Percentiles rank a stretch among this genome's conserved stretches.
Conservation (phyloP, 2,329 filamentous ascomycete species). For the Trichoderma koningiopsis region DNA sequence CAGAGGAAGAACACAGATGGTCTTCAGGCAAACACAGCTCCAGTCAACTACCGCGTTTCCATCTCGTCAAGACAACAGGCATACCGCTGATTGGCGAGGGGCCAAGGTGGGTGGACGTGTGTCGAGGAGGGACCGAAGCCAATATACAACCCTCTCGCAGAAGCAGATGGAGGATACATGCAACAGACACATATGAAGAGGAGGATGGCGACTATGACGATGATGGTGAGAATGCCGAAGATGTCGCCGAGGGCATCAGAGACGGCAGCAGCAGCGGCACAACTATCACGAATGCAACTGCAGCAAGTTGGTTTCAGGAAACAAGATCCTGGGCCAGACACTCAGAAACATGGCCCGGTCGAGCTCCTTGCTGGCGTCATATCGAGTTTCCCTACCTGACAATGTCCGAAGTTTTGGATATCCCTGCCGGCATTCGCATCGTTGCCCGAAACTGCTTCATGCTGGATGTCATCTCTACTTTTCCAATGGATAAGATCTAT, state of each 20-base stretch:
- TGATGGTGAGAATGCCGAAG: not conserved
- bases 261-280: not conserved
- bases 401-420: slow-evolving; percentile 49
- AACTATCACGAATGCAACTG: not conserved
- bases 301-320: not conserved
- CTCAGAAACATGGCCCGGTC: slow-evolving; percentile 29
- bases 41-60: slow-evolving; percentile 45
- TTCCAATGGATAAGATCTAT: slow-evolving; percentile 44
- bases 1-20: slow-evolving; percentile 58
- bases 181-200: not conserved
- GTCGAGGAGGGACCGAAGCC: slow-evolving; percentile 46
- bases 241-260: too few species aligned
- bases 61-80: slow-evolving; percentile 51
- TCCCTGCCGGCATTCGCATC: slow-evolving; percentile 47
- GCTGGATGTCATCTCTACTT: slow-evolving; percentile 49
- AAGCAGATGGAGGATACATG: slow-evolving; percentile 1
- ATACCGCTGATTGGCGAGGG: slow-evolving; percentile 56
- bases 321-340: not conserved
- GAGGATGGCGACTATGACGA: not conserved
- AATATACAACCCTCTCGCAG: slow-evolving; percentile 48
- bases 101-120: slow-evolving; percentile 53
- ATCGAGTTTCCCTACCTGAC: slow-evolving; percentile 56
- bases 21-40: slow-evolving; percentile 49
- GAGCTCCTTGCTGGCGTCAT: slow-evolving; percentile 55
- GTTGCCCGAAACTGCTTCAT: slow-evolving; percentile 51